These are phyloP conservation scores for Waitea zeae DNA, from an alignment of 1,284 basidiomycete species.

Conservation along the genomic window DNA sequence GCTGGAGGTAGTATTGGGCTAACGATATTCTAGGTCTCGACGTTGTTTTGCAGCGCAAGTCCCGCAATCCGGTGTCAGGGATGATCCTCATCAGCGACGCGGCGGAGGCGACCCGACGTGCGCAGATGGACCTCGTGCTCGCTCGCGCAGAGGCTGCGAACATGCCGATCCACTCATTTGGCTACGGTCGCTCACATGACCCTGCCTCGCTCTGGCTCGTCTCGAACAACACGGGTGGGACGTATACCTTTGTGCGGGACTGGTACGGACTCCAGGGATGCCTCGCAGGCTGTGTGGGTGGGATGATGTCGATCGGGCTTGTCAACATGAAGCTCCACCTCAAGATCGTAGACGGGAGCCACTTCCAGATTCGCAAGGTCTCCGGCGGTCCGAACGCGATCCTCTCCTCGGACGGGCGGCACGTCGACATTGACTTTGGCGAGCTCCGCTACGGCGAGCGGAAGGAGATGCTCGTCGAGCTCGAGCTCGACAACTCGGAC, in stretches of 20 bases:
- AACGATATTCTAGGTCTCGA: constrained; percentile 48
- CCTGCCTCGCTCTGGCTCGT: constrained; percentile 97
- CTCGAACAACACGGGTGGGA: constrained; percentile 91
- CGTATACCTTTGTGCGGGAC: constrained; percentile 95
- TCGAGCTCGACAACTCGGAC: constrained; percentile 74
- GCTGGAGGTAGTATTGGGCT: not conserved
- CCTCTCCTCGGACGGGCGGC: constrained; percentile 73
- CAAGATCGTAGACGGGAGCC: constrained; percentile 66
- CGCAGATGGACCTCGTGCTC: constrained; percentile 96
- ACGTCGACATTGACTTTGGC: constrained; percentile 90
- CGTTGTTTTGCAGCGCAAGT: constrained; percentile 83
- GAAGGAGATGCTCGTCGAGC: constrained; percentile 87
- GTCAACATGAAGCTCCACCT: constrained; percentile 86
- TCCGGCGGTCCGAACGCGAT: constrained; percentile 73
- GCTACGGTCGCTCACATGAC: constrained; percentile 92
- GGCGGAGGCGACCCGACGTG: constrained; percentile 76
- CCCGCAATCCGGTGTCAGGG: constrained; percentile 77
- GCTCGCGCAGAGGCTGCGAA: constrained; percentile 92
- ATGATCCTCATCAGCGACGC: constrained; percentile 90
- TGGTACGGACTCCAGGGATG: constrained; percentile 88
- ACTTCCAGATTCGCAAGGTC: constrained; percentile 84
- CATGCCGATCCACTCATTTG: constrained; percentile 91
- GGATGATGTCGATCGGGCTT: constrained; percentile 84
- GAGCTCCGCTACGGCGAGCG: constrained; percentile 84
- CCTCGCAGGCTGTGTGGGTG: constrained; percentile 82